Evolutionary conservation across 371 early-diverging fungal genomes (phyloP), one percentile per base, ranked within the genome.

Genomic region (Funneliformis caledonium): DNA sequence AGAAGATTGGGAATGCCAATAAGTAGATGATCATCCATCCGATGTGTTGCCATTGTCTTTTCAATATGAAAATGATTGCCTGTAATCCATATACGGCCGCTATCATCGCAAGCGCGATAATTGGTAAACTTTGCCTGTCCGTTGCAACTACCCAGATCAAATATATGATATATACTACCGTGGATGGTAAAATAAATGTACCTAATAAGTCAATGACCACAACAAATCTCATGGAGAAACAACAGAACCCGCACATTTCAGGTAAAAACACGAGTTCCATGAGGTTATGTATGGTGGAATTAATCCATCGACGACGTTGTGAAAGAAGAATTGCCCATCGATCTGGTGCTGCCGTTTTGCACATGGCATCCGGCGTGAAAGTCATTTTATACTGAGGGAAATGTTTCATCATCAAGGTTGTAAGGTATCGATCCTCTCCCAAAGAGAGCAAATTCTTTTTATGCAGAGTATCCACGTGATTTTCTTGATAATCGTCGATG

Each of bases 241-340:
- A 98, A 87, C 96, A 97, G 86, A 96, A 96, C 33, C 99, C 99
- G 84, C 99, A 99, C 62, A 99, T 89, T 83, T 95, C 92, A 50
- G 94, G 92, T 37, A 98, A 89, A 73, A 91, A 86, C 42, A 97
- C 88, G 22, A 99, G 87, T 85, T 98, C 99, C 87, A 97, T 92
- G 80, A 98, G 84, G 85, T 99, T 99, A 86, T 97, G 97, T 60
- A 99, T 94, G 0, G 99, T 99, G 3, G 98, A 98, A 87, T 99
- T 99, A 85, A 99, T 99, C 99, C 99, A 98, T 50, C 99, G 89
- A 97, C 93, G 84, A 96, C 86, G 86, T 97, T 99, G 88, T 94
- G 97, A 99, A 52, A 99, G 88, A 78, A 99, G 88, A 47, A 99
- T 92, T 52, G 89, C 87, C 92, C 98, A 99, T 80, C 92, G 90